Evolutionary conservation across 352 stramenopile genomes (phyloP).

Genomic region (Phytophthora pisi): DNA sequence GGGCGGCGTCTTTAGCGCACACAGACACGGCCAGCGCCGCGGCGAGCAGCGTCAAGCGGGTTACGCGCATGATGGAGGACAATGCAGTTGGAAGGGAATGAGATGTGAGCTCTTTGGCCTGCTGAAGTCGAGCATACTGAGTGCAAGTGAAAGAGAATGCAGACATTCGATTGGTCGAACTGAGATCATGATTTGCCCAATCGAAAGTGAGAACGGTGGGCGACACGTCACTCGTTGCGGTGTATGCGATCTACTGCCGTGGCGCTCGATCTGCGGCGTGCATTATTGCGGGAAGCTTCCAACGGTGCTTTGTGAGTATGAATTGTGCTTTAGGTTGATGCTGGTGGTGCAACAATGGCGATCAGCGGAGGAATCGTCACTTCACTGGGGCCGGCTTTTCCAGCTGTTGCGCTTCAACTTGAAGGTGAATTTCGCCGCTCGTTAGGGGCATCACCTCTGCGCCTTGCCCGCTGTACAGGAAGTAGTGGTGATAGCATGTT

Average conservation of each 20-base stretch:
- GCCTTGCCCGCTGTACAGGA: slow-evolving; percentile 34
- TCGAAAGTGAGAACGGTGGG: slow-evolving; percentile 10
- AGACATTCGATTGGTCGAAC: slow-evolving; percentile 9
- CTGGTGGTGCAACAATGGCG: background rate
- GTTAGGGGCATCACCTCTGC: slow-evolving; percentile 62
- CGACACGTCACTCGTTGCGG: slow-evolving; percentile 11
- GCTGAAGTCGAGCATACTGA: slow-evolving; percentile 15
- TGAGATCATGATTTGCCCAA: slow-evolving; percentile 7
- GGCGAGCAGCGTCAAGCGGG: slow-evolving; percentile 43
- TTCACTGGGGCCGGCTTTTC: slow-evolving; percentile 25
- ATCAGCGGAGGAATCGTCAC: slow-evolving; percentile 9
- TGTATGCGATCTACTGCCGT: slow-evolving; percentile 6
- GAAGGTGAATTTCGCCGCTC: slow-evolving; percentile 72
- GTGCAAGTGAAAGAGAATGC: slow-evolving; percentile 8
- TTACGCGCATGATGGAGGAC: slow-evolving; percentile 28
- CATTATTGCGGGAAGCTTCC: background rate
- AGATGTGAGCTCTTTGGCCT: slow-evolving; percentile 14
- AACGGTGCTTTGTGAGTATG: background rate
- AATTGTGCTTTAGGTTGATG: background rate
- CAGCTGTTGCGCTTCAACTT: slow-evolving; percentile 60
- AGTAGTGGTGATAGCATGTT: background rate
- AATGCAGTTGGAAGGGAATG: slow-evolving; percentile 2
- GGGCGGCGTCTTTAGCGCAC: slow-evolving; percentile 26
- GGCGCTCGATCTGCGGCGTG: background rate
- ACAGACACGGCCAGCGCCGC: slow-evolving; percentile 41